phyloP scores from a whole-genome alignment of 345 rosid species.

The Moricandia arvensis region DNA sequence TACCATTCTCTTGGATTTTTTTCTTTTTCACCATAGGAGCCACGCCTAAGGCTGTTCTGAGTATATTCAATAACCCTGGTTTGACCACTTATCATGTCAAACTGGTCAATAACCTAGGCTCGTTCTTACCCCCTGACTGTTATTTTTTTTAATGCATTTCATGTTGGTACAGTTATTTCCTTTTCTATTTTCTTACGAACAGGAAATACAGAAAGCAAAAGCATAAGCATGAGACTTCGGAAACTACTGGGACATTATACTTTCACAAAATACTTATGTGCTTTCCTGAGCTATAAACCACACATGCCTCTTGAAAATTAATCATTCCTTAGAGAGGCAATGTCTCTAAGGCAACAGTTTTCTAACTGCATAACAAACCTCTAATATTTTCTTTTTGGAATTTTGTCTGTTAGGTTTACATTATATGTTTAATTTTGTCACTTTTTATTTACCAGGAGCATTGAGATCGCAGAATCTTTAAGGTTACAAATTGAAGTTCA shows the following conservation, averaged over 20 bases:
- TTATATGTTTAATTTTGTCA: neutral
- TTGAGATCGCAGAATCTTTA: no score
- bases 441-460: slow-evolving; percentile 28
- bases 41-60: slow-evolving; percentile 85
- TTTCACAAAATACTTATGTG: neutral
- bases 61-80: slow-evolving; percentile 73
- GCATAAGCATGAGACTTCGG: slow-evolving; percentile 71
- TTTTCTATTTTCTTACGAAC: slow-evolving; percentile 13
- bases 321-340: neutral
- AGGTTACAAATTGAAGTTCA: no score
- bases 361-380: no score
- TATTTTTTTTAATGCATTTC: neutral
- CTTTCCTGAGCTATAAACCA: neutral
- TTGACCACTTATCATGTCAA: slow-evolving; percentile 50
- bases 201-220: slow-evolving; percentile 92
- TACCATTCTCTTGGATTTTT: neutral
- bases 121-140: neutral
- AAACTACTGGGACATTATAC: slow-evolving; percentile 45
- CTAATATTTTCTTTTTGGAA: neutral
- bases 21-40: slow-evolving; percentile 59
- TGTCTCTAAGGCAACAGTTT: neutral
- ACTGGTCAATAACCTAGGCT: slow-evolving; percentile 71
- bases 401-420: neutral
- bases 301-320: neutral
- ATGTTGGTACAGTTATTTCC: neutral